Evolutionary conservation across 371 early-diverging fungal species (phyloP).

Genomic region (Phascolomyces articulosus): DNA sequence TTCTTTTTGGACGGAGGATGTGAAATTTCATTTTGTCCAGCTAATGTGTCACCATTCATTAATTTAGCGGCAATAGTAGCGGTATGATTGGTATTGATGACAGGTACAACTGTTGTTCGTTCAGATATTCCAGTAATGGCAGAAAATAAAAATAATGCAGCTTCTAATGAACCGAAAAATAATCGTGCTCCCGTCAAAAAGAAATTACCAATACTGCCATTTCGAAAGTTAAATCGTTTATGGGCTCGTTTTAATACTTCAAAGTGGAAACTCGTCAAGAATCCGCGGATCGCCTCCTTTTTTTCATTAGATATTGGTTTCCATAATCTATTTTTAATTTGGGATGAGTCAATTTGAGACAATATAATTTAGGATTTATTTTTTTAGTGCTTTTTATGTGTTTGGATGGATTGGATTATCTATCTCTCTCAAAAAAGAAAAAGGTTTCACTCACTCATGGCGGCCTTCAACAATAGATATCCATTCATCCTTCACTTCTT

Average conservation of each 20-base stretch:
- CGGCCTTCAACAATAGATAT: slow-evolving; percentile 64
- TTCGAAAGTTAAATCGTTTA: slow-evolving; percentile 72
- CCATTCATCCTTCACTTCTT: slow-evolving; percentile 63
- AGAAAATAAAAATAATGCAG: slow-evolving; percentile 68
- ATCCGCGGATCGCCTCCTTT: slow-evolving; percentile 72
- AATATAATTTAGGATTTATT: no score
- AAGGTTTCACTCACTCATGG: slow-evolving; percentile 55
- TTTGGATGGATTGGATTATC: not conserved
- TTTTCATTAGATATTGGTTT: slow-evolving; percentile 61
- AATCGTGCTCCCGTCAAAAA: slow-evolving; percentile 73
- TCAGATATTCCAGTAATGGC: slow-evolving; percentile 63
- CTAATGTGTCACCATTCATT: slow-evolving; percentile 53
- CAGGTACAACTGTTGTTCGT: slow-evolving; percentile 63
- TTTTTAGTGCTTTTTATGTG: no score
- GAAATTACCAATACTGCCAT: slow-evolving; percentile 77
- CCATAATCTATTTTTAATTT: slow-evolving; percentile 49
- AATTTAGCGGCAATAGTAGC: slow-evolving; percentile 66
- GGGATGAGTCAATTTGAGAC: not conserved
- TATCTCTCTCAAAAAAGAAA: no score
- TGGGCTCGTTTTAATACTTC: slow-evolving; percentile 66
- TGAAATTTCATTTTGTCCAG: slow-evolving; percentile 68
- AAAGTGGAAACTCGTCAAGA: slow-evolving; percentile 67
- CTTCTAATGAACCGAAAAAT: slow-evolving; percentile 70
- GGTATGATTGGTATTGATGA: slow-evolving; percentile 61
- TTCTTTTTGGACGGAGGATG: slow-evolving; percentile 47